These are phyloP conservation scores for Komagataella pseudopastoris DNA, from an alignment of 805 yeast genomes.

Conservation along the genomic window DNA sequence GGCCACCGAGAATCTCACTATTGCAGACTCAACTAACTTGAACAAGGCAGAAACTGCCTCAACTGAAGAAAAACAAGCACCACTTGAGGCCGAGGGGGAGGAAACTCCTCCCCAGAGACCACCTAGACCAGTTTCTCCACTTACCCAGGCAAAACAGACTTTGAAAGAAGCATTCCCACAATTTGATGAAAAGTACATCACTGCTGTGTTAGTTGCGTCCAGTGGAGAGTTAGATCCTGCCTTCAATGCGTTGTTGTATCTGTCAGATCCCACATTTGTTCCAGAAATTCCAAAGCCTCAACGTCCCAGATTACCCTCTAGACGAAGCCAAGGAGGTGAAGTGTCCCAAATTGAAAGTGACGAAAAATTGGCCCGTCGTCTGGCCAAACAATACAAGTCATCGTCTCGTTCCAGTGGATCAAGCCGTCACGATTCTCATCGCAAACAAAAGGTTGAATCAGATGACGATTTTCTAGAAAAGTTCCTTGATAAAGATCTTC, in stretches of 20 bases:
- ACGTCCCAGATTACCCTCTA: constrained; percentile 18
- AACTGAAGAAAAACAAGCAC: neutral
- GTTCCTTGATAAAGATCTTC: constrained; percentile 40
- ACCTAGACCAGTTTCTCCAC: constrained; percentile 50
- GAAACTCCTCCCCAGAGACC: constrained; percentile 32
- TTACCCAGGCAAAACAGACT: constrained; percentile 37
- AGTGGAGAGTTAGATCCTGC: constrained; percentile 73
- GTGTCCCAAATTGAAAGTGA: constrained; percentile 46
- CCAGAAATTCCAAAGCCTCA: constrained; percentile 34
- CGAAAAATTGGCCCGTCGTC: constrained; percentile 67
- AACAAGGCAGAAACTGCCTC: neutral
- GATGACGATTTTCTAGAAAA: constrained; percentile 39
- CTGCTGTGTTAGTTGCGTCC: constrained; percentile 78
- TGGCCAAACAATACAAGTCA: constrained; percentile 49
- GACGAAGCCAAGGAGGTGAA: constrained; percentile 16
- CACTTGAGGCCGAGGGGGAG: constrained; percentile 1
- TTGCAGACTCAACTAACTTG: neutral
- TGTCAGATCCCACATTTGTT: constrained; percentile 58
- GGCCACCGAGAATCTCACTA: neutral
- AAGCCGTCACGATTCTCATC: constrained; percentile 12
- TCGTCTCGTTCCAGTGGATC: constrained; percentile 12
- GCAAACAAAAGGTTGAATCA: constrained; percentile 10
- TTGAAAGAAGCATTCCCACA: constrained; percentile 80
- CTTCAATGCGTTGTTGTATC: constrained; percentile 71
- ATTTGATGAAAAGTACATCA: constrained; percentile 54